Base-by-base conservation (phyloP, 2,329 filamentous ascomycete genomes). In the Leptographium lundbergii region DNA sequence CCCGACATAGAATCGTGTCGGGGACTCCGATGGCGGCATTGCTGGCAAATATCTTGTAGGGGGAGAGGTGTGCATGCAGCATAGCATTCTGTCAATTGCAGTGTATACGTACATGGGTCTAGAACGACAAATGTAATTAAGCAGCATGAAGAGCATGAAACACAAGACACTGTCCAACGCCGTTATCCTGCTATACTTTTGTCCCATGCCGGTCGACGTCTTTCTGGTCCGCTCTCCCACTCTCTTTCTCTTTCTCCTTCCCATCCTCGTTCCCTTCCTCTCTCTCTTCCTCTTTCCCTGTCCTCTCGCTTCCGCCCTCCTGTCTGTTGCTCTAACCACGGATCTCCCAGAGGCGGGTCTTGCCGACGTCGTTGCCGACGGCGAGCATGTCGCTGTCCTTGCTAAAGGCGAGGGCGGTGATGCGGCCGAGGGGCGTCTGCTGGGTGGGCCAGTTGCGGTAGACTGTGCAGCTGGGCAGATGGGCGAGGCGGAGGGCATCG, bases 391-490 rank as follows among this genome's bases (percentile, higher is more conserved):
- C 80, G 61, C 84, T 87, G 62, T 79, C 77, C 6, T 75, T 77
- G 24, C 81, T 80, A 69, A 89, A 87, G 3, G 88, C 85, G 61
- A 91, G 81, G 1, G 84, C 78, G 2, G 89, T 88, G 64, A 97
- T 85, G 61, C 90, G 80, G 0, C 94, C 94, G 62, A 99, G 73
- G 0, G 91, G 91, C 59, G 94, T 99, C 70, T 88, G 86, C 63
- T 85, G 82, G 58, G 92, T 99, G 27, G 94, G 94, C 94, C 94
- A 99, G 73, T 99, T 99, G 67, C 86, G 85, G 78, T 94, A 99
- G 24, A 97, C 89, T 1, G 91, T 96, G 71, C 91, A 96, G 65
- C 83, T 91, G 0, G 92, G 91, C 65, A 99, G 74, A 72, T 99
- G 94, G 36, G 92, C 90, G 64, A 99, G 74, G 67, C 88, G 81